Conservation (phyloP, 345 rosid genomes). For the Moringa oleifera region DNA sequence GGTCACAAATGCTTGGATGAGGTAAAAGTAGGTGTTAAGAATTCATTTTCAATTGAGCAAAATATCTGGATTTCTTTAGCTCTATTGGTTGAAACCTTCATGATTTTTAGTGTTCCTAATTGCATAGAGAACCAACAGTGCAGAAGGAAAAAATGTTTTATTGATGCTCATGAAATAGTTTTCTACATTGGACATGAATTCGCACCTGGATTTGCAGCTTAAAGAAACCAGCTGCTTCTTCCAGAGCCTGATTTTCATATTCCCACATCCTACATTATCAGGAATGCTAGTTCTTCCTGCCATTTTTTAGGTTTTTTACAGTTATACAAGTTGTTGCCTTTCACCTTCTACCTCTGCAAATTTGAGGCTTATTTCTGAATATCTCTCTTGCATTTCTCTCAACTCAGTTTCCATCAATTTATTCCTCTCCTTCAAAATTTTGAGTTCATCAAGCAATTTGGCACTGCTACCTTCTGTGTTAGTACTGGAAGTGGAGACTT, state of each 20-base stretch:
- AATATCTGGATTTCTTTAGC: not conserved
- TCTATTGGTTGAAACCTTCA: no score
- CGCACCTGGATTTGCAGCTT: constrained; percentile 13
- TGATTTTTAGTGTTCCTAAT: not conserved
- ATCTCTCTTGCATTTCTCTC: constrained; percentile 90
- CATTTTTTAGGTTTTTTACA: constrained; percentile 66
- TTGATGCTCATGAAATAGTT: not conserved
- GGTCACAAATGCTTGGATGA: no score
- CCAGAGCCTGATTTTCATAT: no score
- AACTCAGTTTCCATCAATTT: constrained; percentile 71
- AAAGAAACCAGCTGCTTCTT: not conserved
- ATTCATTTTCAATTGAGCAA: not conserved
- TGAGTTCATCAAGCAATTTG: constrained; percentile 42
- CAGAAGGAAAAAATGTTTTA: not conserved
- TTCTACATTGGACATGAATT: not conserved
- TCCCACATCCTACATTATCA: no score
- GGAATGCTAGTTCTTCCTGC: constrained; percentile 46
- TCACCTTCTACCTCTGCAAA: constrained; percentile 97
- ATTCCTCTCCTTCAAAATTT: constrained; percentile 54
- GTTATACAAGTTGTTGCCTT: constrained; percentile 92
- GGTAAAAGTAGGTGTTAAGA: no score
- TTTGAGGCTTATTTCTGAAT: constrained; percentile 82
- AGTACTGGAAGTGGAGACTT: constrained; percentile 10
- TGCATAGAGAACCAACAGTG: not conserved
- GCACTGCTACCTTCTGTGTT: constrained; percentile 26